A percentile compares a stretch with the other conserved stretches of the same genome.
Conservation (phyloP, 208 protist genomes). For the Leishmania braziliensis region DNA sequence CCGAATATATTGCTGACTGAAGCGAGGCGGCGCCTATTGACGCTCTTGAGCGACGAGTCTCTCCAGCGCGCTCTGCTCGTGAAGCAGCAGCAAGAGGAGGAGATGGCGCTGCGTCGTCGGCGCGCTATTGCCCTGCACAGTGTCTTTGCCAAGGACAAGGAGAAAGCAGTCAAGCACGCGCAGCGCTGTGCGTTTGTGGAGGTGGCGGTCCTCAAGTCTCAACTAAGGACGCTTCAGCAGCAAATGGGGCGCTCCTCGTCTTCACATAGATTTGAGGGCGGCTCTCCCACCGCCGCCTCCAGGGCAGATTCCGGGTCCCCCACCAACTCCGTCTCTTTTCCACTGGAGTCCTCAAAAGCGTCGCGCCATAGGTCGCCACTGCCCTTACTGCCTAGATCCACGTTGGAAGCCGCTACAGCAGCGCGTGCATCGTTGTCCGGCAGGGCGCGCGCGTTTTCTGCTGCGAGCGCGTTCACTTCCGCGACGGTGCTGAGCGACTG, state of each 20-base stretch:
- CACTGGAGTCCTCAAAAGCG: background rate
- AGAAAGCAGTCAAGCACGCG: constrained; percentile 20
- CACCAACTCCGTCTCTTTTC: background rate
- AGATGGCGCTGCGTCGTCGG: constrained; percentile 24
- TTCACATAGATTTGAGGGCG: background rate
- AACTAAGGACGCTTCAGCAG: constrained; percentile 21
- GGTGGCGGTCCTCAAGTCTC: constrained; percentile 22
- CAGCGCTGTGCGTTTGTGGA: constrained; percentile 15
- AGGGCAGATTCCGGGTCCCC: background rate
- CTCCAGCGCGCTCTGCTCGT: constrained; percentile 11
- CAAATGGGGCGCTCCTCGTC: background rate
- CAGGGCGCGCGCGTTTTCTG: background rate
- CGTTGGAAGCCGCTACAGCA: background rate
- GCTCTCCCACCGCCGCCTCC: background rate
- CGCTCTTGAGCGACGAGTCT: constrained; percentile 14
- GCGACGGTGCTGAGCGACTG: constrained; percentile 6
- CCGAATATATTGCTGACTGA: background rate
- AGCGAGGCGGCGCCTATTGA: constrained; percentile 1
- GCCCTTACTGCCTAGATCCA: background rate
- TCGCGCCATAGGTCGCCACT: background rate
- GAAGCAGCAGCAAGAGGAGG: constrained; percentile 25
- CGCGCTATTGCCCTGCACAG: constrained; percentile 24
- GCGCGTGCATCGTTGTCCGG: background rate
- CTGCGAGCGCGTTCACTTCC: background rate
- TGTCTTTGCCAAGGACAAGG: constrained; percentile 15